Evolutionary conservation across 352 stramenopile genomes (phyloP), one percentile per base, ranked within the genome.

Genomic region (Phytophthora pistaciae): DNA sequence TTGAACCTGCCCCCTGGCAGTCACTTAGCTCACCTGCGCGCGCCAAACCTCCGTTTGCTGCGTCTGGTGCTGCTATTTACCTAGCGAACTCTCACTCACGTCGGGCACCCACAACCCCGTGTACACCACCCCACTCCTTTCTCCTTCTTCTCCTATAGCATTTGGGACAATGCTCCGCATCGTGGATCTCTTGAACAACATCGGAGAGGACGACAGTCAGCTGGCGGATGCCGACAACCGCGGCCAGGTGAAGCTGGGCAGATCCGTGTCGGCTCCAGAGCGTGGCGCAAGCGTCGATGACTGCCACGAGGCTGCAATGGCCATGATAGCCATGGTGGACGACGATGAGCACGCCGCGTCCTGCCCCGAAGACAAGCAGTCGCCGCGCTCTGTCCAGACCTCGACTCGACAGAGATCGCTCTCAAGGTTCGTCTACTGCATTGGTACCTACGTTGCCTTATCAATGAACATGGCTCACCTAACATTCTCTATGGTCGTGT

Each of bases 181-280:
- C 44, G 70, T 63, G 48, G 74, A 81, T 66, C 70, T 81, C 58
- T 56, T 81, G 40, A 81, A 81, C 59, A 73, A 62, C 60, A 74
- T 71, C 52, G 68, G 68, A 60, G 73, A 80, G 40, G 59, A 77
- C 52, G 72, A 80, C 50, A 70, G 18, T n/a, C 69, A 66, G 31
- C 36, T 66, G 52, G 44, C 31, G 16, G 56, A 64, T 16, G 38
- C 52, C 42, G 52, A 57, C 48, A 40, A 44, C 58, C 36, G 56
- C 18, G 50, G 46, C 8, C 63, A 66, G n/a, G 59, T 80, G 27
- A 68, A 66, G 42, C 31, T 80, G 55, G 73, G 73, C 23, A 64
- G 73, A 40, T 80, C 73, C n/a, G 52, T 80, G 7, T 80, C 73
- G 16, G 73, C 73, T 18, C 73, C 73, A 1, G 68, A 74, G 52